These are phyloP conservation scores for Zymoseptoria tritici DNA, from an alignment of 2,329 filamentous ascomycete species.

Conservation along the genomic window DNA sequence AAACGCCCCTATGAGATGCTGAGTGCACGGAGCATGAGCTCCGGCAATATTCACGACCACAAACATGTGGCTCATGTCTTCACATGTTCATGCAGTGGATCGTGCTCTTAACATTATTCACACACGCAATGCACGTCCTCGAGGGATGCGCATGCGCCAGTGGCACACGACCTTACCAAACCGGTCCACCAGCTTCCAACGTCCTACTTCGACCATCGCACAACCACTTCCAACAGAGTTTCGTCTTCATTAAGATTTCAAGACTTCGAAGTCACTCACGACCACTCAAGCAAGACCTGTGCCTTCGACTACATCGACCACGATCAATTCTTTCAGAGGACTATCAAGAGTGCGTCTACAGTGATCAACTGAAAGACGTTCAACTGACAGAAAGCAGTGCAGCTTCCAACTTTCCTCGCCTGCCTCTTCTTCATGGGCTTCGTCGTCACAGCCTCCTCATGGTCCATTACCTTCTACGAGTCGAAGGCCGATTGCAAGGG, in stretches of 20 bases:
- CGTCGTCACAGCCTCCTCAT: background rate
- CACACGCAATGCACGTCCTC: background rate
- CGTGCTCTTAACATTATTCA: background rate
- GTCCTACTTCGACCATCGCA: background rate
- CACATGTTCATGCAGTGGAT: background rate
- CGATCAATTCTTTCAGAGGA: background rate
- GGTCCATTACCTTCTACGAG: background rate
- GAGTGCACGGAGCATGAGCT: background rate
- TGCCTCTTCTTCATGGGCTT: background rate
- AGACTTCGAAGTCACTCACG: background rate
- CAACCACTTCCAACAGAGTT: background rate
- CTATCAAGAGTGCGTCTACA: background rate
- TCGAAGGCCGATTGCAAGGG: background rate
- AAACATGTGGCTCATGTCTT: background rate
- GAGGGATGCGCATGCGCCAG: background rate
- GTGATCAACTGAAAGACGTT: background rate
- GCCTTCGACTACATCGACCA: background rate
- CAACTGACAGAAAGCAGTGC: background rate
- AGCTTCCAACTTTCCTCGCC: background rate
- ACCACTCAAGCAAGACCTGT: background rate
- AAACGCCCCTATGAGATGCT: constrained; percentile 43
- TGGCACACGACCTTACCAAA: too few species aligned
- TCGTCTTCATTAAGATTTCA: background rate
- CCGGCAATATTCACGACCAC: background rate
- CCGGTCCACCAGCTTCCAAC: background rate